These are phyloP conservation scores for Penicillium crustosum DNA, from an alignment of 2,329 filamentous ascomycete species.

Conservation along the genomic window DNA sequence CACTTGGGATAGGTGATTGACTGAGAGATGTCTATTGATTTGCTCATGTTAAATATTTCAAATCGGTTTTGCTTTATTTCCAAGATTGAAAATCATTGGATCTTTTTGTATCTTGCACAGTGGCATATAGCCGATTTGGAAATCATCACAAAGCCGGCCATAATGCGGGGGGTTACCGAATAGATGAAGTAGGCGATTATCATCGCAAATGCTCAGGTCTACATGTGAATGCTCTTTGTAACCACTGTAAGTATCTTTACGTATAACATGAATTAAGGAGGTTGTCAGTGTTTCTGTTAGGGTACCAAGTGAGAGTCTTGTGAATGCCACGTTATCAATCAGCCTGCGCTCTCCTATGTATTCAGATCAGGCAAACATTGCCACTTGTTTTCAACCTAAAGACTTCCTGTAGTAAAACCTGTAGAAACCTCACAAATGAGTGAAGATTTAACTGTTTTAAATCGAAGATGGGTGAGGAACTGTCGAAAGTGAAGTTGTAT, in stretches of 20 bases:
- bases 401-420: not conserved
- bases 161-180: not conserved
- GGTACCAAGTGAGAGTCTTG: not conserved
- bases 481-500: not conserved
- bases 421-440: not conserved
- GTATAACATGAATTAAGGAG: not conserved
- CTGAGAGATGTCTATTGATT: not conserved
- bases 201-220: not conserved
- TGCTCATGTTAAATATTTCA: not conserved
- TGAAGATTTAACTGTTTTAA: not conserved
- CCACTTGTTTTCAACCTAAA: not conserved
- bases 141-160: not conserved
- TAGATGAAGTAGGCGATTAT: not conserved
- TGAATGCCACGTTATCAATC: not conserved
- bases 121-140: conserved; percentile 11
- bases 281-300: not conserved
- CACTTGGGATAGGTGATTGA: conserved; percentile 18
- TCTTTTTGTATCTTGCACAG: not conserved
- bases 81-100: not conserved
- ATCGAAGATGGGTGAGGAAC: not conserved
- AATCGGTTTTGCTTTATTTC: not conserved
- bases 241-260: too few relatives aligned
- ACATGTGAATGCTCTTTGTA: not conserved
- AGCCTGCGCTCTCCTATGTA: not conserved
- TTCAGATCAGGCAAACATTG: not conserved